phyloP scores from a whole-genome alignment of 257 asterid species.

The Hygrophila difformis region DNA sequence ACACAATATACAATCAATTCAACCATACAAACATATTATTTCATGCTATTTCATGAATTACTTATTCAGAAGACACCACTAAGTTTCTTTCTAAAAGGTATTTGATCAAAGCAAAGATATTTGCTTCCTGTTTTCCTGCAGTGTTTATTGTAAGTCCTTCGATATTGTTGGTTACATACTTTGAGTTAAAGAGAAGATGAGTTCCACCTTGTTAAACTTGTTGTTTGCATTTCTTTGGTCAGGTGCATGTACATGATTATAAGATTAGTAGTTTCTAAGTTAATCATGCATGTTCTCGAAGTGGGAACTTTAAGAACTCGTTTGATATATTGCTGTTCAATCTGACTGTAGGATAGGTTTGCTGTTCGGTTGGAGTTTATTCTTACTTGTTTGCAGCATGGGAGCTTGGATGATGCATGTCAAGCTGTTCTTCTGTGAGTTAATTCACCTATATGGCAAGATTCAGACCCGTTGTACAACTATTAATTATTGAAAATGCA shows the following conservation, averaged over 20 bases:
- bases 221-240: background rate
- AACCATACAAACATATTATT: too few species aligned
- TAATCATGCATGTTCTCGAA: too few species aligned
- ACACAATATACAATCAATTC: too few species aligned
- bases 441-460: too few species aligned
- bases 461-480: background rate
- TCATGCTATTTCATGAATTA: too few species aligned
- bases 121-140: too few species aligned
- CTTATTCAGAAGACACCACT: too few species aligned
- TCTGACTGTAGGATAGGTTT: conserved; percentile 45
- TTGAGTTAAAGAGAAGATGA: background rate
- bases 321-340: conserved; percentile 9
- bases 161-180: too few species aligned
- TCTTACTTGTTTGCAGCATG: conserved; percentile 40
- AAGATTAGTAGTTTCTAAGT: background rate
- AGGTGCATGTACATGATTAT: conserved; percentile 1
- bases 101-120: too few species aligned
- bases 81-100: too few species aligned
- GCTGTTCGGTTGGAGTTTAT: conserved; percentile 56
- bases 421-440: conserved; percentile 49
- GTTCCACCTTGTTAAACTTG: conserved; percentile 10
- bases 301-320: background rate
- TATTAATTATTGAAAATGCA: too few species aligned
- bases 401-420: conserved; percentile 39
- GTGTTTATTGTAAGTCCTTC: background rate